Percentiles rank a stretch among this genome's conserved stretches.
Evolutionary conservation across 768 basidiomycete species (phyloP).

Genomic region (Phlegmacium glaucopus): DNA sequence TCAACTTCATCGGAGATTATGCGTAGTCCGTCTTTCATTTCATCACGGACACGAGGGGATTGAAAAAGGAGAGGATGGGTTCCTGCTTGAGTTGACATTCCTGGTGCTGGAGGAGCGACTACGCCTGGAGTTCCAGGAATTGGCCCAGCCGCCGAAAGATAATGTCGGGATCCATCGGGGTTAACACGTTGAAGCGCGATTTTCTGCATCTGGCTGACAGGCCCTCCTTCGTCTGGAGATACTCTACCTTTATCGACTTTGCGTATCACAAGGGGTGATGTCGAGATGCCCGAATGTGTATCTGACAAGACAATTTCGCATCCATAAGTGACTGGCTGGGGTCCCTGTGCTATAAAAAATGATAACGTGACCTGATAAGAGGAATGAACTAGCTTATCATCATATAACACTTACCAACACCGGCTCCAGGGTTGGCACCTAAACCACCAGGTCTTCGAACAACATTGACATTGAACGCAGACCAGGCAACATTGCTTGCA

Average conservation of each 20-base stretch:
- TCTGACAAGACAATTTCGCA: conserved; percentile 86
- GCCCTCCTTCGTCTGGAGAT: conserved; percentile 84
- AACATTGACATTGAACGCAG: conserved; percentile 91
- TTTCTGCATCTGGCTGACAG: conserved; percentile 96
- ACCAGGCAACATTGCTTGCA: conserved; percentile 91
- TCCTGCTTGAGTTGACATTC: conserved; percentile 70
- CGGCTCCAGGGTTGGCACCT: conserved; percentile 44
- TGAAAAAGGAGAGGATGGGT: conserved; percentile 81
- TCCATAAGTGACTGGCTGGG: conserved; percentile 88
- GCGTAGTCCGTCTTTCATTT: conserved; percentile 73
- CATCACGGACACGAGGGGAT: conserved; percentile 76
- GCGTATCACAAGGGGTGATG: conserved; percentile 82
- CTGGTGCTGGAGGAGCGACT: conserved; percentile 67
- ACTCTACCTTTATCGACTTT: conserved; percentile 92
- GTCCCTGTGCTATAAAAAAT: conserved; percentile 47
- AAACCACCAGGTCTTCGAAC: conserved; percentile 58
- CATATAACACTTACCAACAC: conserved; percentile 64
- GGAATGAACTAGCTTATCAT: conserved; percentile 28
- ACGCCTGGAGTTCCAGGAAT: conserved; percentile 73
- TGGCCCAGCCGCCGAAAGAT: conserved; percentile 85
- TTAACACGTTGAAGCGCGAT: conserved; percentile 86
- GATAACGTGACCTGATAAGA: conserved; percentile 20
- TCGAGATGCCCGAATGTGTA: conserved; percentile 79
- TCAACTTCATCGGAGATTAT: conserved; percentile 86
- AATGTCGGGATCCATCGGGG: conserved; percentile 79